Base-by-base conservation (phyloP, 2,329 filamentous ascomycete genomes). In the Sclerotinia subarctica region DNA sequence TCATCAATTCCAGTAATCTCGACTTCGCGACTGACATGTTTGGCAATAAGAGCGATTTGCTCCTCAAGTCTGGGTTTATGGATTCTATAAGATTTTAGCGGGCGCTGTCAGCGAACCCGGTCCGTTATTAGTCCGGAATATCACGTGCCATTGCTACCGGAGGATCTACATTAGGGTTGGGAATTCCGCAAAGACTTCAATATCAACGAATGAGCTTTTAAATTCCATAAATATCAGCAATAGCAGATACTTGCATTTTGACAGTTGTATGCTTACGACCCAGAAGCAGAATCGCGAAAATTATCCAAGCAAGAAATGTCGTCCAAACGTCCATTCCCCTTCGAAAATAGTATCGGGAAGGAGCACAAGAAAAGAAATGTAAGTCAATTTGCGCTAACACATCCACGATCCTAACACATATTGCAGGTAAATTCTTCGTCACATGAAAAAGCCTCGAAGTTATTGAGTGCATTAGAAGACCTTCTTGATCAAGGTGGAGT, bases 1-100 rank as follows among this genome's bases (percentile, higher is more conserved):
- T 93, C 83, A 94, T 86, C 71, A 97, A 85, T 77, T 93, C 90
- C 72, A 90, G 77, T 71, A 90, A 73, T 77, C 88, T 82, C 69
- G 86, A 82, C 69, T 86, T 86, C 78, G 87, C 82, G 72, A 89
- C 85, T 78, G 84, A 84, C 84, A 89, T 88, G 74, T 82, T 86
- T 78, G 75, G 77, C 42, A 64, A 32, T 63, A 68, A 68, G 65
- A 46, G 54, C 29, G 38, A 57, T 47, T 24, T 44, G 15, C 38
- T 68, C 49, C 68, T 21, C 26, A 42, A 54, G 2, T 46, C 42
- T 21, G 19, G 19, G 47, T 52, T 51, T 32, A 26, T 42, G 35
- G 53, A 42, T 13, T 54, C 56, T 24, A 32, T 53, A 46, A 42
- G 54, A 62, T 52, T 62, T 64, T 65, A 57, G 63, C 7, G 7